These are phyloP conservation scores for Leishmania aethiopica DNA, from an alignment of 208 protist species.

Conservation along the genomic window DNA sequence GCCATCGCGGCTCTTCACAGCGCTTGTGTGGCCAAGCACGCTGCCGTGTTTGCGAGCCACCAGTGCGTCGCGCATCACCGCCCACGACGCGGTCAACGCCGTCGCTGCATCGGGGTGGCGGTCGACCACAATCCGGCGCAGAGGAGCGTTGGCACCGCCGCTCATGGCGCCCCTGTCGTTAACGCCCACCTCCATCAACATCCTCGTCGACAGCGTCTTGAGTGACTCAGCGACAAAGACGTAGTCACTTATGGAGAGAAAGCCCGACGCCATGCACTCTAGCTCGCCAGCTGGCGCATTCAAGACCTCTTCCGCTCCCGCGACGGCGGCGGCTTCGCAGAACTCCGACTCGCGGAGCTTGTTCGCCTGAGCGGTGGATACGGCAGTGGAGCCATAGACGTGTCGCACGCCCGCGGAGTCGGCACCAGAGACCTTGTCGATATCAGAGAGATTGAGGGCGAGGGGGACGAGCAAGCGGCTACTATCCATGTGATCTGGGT, in stretches of 20 bases:
- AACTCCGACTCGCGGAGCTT: conserved; percentile 2
- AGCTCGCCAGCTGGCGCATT: conserved; percentile 28
- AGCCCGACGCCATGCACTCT: conserved; percentile 41
- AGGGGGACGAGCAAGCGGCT: neutral
- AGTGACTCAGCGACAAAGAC: conserved; percentile 21
- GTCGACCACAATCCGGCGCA: neutral
- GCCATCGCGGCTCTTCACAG: neutral
- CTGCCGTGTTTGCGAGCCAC: neutral
- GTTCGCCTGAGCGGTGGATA: neutral
- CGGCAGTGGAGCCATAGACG: neutral
- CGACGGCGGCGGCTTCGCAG: neutral
- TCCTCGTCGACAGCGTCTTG: conserved; percentile 3
- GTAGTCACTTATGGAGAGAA: conserved; percentile 34
- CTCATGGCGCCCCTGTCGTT: neutral
- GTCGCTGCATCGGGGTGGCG: neutral
- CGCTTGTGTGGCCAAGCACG: neutral
- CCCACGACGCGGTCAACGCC: conserved; percentile 8
- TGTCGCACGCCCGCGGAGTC: neutral
- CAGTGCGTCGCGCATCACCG: conserved; percentile 19
- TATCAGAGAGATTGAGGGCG: neutral
- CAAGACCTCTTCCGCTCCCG: neutral
- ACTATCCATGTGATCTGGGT: neutral
- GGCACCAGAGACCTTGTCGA: neutral
- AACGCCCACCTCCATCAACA: conserved; percentile 2
- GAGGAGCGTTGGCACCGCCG: neutral